Base-by-base conservation (phyloP, 306 rosid species). In the Prunus campanulata region DNA sequence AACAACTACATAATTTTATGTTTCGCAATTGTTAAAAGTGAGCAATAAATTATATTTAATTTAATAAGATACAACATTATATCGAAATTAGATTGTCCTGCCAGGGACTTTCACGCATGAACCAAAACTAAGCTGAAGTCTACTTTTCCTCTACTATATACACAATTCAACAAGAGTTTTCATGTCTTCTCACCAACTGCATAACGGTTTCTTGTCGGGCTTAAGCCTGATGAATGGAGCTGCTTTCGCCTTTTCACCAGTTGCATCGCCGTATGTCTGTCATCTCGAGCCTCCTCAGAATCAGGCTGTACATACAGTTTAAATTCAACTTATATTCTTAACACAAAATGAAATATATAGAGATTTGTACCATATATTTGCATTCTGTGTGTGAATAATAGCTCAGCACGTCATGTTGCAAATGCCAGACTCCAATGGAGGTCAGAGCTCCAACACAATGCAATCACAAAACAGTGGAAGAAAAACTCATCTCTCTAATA, bases 161-260 rank as follows among this genome's bases (percentile, higher is more conserved):
- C 52, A 22, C 32, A 59, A 62, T 24, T 76, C 52, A 35, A 30
- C 52, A 35, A 16, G 79, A 54, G 68, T 42, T 66, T 75, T 76
- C 81, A 22, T 54, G 70, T 44, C 80, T 74, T 66, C 6, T 83
- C 80, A 30, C 81, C 78, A 20, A 87, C 86, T 2, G 48, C 59
- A 49, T 74, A 87, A 6, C 90, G 86, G 39, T 75, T 83, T 29
- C 68, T 52, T 32, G 64, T 61, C 51, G 74, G 35, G 72, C 72
- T 83, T 66, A 85, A 42, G 72, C 89, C 89, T 10, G 82, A 54
- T 72, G 79, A 81, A 54, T 94, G 96, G 67, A 94, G 96, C 71
- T 90, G 94, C 75, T 89, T 91, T 83, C 97, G 85, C 84, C 84
- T 87, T 86, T 89, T 89, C 47, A 91, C 78, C 9, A 91, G 98